These are phyloP conservation scores for Anthracocystis panici-leucophaei DNA, from an alignment of 1,284 basidiomycete genomes.

Conservation along the genomic window DNA sequence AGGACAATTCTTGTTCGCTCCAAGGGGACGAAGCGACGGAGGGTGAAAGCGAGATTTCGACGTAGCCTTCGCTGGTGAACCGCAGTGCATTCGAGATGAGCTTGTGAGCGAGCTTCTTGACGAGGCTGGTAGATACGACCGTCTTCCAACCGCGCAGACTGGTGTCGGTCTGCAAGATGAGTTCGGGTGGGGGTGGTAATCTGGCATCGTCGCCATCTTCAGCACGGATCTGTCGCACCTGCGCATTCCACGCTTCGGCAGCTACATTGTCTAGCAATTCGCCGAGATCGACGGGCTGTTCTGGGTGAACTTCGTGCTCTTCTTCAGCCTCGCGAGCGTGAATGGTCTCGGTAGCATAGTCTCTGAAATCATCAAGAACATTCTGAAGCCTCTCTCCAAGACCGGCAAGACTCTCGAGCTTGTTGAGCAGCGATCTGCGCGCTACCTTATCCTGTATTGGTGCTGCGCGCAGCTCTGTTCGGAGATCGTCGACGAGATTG, in stretches of 20 bases:
- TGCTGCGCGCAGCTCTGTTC: constrained; percentile 19
- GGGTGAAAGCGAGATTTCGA: constrained; percentile 50
- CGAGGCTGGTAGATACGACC: constrained; percentile 25
- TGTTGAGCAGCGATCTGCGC: constrained; percentile 27
- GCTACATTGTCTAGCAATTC: constrained; percentile 45
- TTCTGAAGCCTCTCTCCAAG: constrained; percentile 44
- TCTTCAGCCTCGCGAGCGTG: constrained; percentile 38
- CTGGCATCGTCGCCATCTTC: constrained; percentile 50
- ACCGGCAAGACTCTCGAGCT: constrained; percentile 36
- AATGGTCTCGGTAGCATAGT: constrained; percentile 49
- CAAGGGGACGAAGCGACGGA: constrained; percentile 15
- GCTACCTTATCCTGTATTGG: constrained; percentile 9
- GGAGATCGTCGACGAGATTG: constrained; percentile 32
- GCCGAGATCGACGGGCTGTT: constrained; percentile 43
- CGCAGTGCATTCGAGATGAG: constrained; percentile 56
- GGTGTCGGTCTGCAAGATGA: constrained; percentile 53
- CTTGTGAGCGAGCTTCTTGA: constrained; percentile 47
- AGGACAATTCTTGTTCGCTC: constrained; percentile 10
- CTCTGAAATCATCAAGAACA: constrained; percentile 43
- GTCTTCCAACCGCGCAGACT: constrained; percentile 49
- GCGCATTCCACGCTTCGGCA: constrained; percentile 39
- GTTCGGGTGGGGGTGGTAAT: constrained; percentile 56
- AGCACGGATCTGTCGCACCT: constrained; percentile 50
- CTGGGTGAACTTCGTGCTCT: constrained; percentile 27
- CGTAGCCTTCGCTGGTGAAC: constrained; percentile 54